Base-by-base conservation (phyloP, 2,329 filamentous ascomycete species). In the Diaporthe amygdali region DNA sequence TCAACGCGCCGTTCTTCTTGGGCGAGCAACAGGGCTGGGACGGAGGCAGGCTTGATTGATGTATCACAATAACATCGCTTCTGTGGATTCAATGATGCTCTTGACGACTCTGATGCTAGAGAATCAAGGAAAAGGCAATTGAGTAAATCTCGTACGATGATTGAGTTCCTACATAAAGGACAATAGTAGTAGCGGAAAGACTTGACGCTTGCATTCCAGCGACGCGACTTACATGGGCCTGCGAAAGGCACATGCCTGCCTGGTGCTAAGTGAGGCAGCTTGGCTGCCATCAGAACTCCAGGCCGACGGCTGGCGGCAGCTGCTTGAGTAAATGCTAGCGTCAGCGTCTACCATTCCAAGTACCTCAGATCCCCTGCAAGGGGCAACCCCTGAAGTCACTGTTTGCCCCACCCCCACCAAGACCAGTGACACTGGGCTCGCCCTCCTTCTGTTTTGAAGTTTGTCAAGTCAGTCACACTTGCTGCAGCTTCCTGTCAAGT, bases 381-480 rank as follows among this genome's bases (percentile, higher is more conserved):
- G 71, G 71, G 47, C 68, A 68, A 63, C 68, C 71, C 71, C 54
- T 72, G 68, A 55, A 52, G 27, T 27, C 68, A 32, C n/a, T n/a
- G 61, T 15, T 47, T 67, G 66, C 71, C 73, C 73, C 73, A 71
- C 68, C 73, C 71, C 73, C 73, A 66, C 71, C 71, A 71, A 56
- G 39, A 20, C 15, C 56, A 51, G 44, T 64, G 59, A 25, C 59
- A 25, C 27, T 49, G 59, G 20, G 44, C 22, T 64, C 44, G 44
- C 37, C 59, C 44, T 64, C 37, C 12, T 30, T 49, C 59, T 49
- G 59, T 34, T 49, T 49, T 64, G 52, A 68, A 59, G 51, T 70
- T n/a, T 70, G 55, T 51, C 66, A 34, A 66, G 22, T 27, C 52
- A 47, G 39, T 56, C 14, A 30, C 47, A 44, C 56, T 56, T 47